These are phyloP conservation scores for Salvia miltiorrhiza DNA, from an alignment of 257 asterid genomes.

Conservation along the genomic window DNA sequence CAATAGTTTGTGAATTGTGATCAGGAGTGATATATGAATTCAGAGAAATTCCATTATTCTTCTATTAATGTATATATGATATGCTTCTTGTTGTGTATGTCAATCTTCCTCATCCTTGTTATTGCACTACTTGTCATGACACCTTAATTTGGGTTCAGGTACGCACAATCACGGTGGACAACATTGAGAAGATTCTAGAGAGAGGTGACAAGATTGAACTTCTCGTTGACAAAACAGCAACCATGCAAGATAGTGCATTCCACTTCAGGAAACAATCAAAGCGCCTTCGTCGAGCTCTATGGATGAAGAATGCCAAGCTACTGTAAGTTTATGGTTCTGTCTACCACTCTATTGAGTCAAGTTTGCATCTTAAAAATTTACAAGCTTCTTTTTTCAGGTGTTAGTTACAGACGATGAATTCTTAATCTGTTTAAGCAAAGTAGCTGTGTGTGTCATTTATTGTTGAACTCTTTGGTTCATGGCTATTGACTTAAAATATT, in stretches of 20 bases:
- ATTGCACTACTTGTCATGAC: background rate
- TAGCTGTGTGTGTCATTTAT: background rate
- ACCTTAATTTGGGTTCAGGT: slow-evolving; percentile 49
- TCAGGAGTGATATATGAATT: background rate
- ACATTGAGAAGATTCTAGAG: slow-evolving; percentile 94
- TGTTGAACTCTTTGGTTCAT: background rate
- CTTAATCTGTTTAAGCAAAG: background rate
- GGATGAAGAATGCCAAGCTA: slow-evolving; percentile 99
- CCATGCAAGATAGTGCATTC: slow-evolving; percentile 97
- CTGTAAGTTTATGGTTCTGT: slow-evolving; percentile 53
- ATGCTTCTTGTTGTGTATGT: background rate
- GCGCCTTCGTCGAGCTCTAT: slow-evolving; percentile 85
- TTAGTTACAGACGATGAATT: background rate
- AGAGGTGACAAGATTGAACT: slow-evolving; percentile 98
- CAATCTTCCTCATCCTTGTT: background rate
- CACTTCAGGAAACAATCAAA: slow-evolving; percentile 98
- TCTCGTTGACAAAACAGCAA: slow-evolving; percentile 93
- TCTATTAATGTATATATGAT: background rate
- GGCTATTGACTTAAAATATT: slow-evolving; percentile 1
- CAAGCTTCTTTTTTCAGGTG: background rate
- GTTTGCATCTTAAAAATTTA: background rate
- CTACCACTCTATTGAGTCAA: too few relatives aligned
- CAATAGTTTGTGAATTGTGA: background rate
- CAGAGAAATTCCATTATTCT: background rate
- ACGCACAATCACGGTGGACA: slow-evolving; percentile 94